phyloP scores from a whole-genome alignment of 2,329 filamentous ascomycete genomes.

The Onygenales sp. region DNA sequence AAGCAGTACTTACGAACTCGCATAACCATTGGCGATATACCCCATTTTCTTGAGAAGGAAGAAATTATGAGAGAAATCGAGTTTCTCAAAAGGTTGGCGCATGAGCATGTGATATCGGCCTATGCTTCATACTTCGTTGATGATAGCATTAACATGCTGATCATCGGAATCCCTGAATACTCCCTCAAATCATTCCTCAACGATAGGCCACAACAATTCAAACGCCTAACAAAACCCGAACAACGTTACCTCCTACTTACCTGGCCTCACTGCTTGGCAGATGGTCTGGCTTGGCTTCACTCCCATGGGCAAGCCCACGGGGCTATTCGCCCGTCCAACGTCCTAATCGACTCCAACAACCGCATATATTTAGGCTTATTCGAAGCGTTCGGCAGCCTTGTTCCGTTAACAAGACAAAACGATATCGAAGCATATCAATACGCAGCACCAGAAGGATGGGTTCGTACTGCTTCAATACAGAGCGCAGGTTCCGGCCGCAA shows the following conservation, averaged over 20 bases:
- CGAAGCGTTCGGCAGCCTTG: constrained; percentile 45
- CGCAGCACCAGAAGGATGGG: constrained; percentile 47
- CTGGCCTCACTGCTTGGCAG: constrained; percentile 43
- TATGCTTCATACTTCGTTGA: constrained; percentile 37
- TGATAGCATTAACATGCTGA: constrained; percentile 33
- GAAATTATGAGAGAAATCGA: constrained; percentile 33
- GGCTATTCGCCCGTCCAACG: constrained; percentile 50
- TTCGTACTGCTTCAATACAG: constrained; percentile 27
- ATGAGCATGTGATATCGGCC: constrained; percentile 36
- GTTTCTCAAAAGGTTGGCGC: constrained; percentile 28
- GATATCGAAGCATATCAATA: constrained; percentile 52
- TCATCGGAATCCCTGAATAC: constrained; percentile 32
- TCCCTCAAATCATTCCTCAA: constrained; percentile 34
- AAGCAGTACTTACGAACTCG: constrained; percentile 29
- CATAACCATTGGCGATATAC: constrained; percentile 27
- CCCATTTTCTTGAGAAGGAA: constrained; percentile 28
- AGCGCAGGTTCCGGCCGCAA: constrained; percentile 22
- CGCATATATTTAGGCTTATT: constrained; percentile 50
- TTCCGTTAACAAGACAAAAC: constrained; percentile 43
- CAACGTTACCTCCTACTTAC: constrained; percentile 34
- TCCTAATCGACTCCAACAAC: constrained; percentile 48
- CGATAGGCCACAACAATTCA: constrained; percentile 33
- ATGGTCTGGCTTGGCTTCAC: constrained; percentile 49
- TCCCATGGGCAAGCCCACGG: constrained; percentile 46
- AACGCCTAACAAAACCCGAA: constrained; percentile 30